phyloP scores from a whole-genome alignment of 495 filamentous ascomycete genomes.

The Thozetella sp. region DNA sequence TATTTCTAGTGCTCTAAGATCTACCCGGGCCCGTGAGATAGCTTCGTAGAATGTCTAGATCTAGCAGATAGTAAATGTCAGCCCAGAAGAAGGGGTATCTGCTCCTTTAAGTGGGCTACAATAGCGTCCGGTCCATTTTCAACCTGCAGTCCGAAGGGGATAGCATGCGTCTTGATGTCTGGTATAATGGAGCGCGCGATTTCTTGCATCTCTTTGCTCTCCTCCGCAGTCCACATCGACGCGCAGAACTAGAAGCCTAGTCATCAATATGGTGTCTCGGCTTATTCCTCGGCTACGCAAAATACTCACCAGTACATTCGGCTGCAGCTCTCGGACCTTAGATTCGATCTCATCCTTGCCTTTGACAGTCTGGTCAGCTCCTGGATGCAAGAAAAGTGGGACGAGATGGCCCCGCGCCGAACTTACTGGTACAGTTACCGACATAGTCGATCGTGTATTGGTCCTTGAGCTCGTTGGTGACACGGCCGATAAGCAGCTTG shows the following conservation, averaged over 20 bases:
- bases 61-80: neutral
- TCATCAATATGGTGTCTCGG: conserved; percentile 9
- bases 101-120: conserved; percentile 58
- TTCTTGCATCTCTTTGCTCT: conserved; percentile 20
- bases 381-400: no score
- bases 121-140: conserved; percentile 60
- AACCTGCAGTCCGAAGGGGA: conserved; percentile 60
- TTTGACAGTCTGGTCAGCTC: no score
- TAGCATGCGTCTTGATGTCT: conserved; percentile 53
- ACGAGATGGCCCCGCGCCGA: no score
- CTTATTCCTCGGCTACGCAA: neutral
- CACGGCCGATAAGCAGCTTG: conserved; percentile 54
- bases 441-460: conserved; percentile 55
- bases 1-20: no score
- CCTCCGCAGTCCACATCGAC: conserved; percentile 62
- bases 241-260: conserved; percentile 50
- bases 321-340: conserved; percentile 42
- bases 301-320: conserved; percentile 4
- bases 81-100: conserved; percentile 49
- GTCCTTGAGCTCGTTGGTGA: conserved; percentile 55
- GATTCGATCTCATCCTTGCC: conserved; percentile 53
- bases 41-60: neutral
- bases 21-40: no score
- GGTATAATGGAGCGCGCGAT: conserved; percentile 45
- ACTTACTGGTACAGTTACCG: conserved; percentile 55